Percentiles rank a stretch among this genome's conserved stretches.
phyloP scores from a whole-genome alignment of 1,139 yeast genomes.

The Lodderomyces parapsilosis region DNA sequence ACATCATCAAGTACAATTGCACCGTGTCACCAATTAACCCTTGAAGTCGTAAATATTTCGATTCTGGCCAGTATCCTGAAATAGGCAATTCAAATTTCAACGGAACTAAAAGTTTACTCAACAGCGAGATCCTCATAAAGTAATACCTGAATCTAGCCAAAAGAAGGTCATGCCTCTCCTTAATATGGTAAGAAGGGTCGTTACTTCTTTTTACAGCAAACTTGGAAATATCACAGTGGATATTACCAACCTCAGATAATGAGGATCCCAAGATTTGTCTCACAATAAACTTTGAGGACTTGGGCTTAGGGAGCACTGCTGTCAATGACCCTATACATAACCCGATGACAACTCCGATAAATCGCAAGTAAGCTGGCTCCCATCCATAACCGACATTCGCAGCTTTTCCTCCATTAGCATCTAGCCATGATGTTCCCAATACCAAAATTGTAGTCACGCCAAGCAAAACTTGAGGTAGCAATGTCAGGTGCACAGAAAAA shows the following conservation, averaged over 20 bases:
- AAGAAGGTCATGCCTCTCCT: slow-evolving; percentile 24
- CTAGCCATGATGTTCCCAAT: slow-evolving; percentile 37
- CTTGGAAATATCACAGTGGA: slow-evolving; percentile 31
- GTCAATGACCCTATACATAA: slow-evolving; percentile 31
- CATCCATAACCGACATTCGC: slow-evolving; percentile 30
- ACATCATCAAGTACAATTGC: slow-evolving; percentile 28
- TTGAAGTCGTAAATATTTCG: slow-evolving; percentile 26
- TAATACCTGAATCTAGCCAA: slow-evolving; percentile 24
- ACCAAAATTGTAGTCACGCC: slow-evolving; percentile 33
- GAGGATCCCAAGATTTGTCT: slow-evolving; percentile 25
- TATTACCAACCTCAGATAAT: slow-evolving; percentile 26
- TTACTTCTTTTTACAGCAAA: slow-evolving; percentile 26
- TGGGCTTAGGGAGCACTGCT: slow-evolving; percentile 30
- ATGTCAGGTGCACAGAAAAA: slow-evolving; percentile 29
- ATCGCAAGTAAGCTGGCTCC: slow-evolving; percentile 29
- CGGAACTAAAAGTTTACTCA: slow-evolving; percentile 23
- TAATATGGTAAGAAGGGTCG: slow-evolving; percentile 21
- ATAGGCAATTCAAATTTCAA: slow-evolving; percentile 32
- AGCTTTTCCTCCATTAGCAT: slow-evolving; percentile 18
- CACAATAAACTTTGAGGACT: slow-evolving; percentile 29
- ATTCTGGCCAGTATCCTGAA: slow-evolving; percentile 36
- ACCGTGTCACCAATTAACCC: slow-evolving; percentile 26
- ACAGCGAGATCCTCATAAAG: slow-evolving; percentile 23
- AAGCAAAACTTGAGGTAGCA: slow-evolving; percentile 30
- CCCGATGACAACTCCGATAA: slow-evolving; percentile 31